Evolutionary conservation across 2,329 filamentous ascomycete genomes (phyloP).

Genomic region (Fusarium metavorans): DNA sequence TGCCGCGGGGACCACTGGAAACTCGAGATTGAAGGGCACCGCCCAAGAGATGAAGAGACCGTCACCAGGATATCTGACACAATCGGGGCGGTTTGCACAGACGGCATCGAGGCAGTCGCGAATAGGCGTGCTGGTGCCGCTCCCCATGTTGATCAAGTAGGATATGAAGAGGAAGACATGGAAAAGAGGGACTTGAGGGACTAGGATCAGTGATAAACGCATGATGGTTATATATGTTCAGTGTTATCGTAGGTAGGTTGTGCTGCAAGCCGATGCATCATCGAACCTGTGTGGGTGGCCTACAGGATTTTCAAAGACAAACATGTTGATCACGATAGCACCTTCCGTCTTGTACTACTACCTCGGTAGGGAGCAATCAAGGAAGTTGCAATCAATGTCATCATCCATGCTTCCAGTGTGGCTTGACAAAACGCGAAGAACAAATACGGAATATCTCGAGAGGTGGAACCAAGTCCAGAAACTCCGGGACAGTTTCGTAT

Average conservation of each 20-base stretch:
- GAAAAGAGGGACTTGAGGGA: not conserved
- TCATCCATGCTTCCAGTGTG: no score
- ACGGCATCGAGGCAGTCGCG: constrained; percentile 60
- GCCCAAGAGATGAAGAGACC: constrained; percentile 62
- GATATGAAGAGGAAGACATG: not conserved
- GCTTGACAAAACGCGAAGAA: not conserved
- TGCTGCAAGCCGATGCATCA: not conserved
- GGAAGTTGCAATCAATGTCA: no score
- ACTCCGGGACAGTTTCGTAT: no score
- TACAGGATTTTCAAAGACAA: not conserved
- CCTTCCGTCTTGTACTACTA: not conserved
- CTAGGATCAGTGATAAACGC: not conserved
- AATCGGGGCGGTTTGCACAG: constrained; percentile 58
- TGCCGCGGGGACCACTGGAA: constrained; percentile 63
- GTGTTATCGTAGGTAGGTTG: not conserved
- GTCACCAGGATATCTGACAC: constrained; percentile 60
- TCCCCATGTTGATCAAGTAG: constrained; percentile 53
- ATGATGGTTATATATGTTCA: not conserved
- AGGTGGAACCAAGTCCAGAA: no score
- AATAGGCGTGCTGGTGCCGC: constrained; percentile 54
- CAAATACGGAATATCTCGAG: not conserved
- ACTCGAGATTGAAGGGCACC: constrained; percentile 65
- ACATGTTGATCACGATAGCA: not conserved
- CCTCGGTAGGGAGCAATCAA: no score
- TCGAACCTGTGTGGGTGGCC: no score